A percentile compares a stretch with the other conserved stretches of the same genome.
Evolutionary conservation across 805 yeast species (phyloP).

Genomic region (Komagataella mondaviorum): DNA sequence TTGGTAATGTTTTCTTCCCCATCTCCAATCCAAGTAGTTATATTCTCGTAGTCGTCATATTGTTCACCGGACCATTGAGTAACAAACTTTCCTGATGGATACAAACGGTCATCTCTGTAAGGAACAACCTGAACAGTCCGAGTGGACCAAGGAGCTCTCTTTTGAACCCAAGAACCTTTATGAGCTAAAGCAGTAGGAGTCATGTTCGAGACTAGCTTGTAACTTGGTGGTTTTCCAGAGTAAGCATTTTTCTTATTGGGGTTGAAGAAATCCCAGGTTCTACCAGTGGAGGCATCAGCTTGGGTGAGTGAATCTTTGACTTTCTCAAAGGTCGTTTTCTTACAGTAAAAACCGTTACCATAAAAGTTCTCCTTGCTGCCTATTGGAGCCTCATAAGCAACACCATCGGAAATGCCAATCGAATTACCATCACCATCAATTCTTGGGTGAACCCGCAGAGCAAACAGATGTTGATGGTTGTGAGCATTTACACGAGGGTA

Average conservation of each 20-base stretch:
- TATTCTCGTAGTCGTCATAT: constrained; percentile 43
- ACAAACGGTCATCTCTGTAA: constrained; percentile 57
- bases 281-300: constrained; percentile 45
- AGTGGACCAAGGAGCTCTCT: constrained; percentile 77
- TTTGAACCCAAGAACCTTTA: constrained; percentile 59
- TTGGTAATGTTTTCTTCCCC: constrained; percentile 43
- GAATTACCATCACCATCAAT: constrained; percentile 73
- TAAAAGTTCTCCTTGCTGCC: constrained; percentile 63
- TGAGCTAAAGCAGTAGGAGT: constrained; percentile 63
- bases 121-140: constrained; percentile 57
- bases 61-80: constrained; percentile 51
- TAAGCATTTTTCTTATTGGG: constrained; percentile 53
- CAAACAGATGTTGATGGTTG: constrained; percentile 76
- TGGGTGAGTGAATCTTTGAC: constrained; percentile 54
- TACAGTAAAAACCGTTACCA: constrained; percentile 64
- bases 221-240: constrained; percentile 65
- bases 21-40: constrained; percentile 58
- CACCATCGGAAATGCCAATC: constrained; percentile 54
- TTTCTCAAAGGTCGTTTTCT: constrained; percentile 54
- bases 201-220: constrained; percentile 65
- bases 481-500: constrained; percentile 76
- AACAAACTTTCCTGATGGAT: constrained; percentile 73
- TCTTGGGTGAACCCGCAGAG: constrained; percentile 69
- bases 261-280: constrained; percentile 71
- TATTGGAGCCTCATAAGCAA: constrained; percentile 39